Evolutionary conservation across 148 eudicot genomes (phyloP), one percentile per base, ranked within the genome.

Genomic region (Arbutus unedo): DNA sequence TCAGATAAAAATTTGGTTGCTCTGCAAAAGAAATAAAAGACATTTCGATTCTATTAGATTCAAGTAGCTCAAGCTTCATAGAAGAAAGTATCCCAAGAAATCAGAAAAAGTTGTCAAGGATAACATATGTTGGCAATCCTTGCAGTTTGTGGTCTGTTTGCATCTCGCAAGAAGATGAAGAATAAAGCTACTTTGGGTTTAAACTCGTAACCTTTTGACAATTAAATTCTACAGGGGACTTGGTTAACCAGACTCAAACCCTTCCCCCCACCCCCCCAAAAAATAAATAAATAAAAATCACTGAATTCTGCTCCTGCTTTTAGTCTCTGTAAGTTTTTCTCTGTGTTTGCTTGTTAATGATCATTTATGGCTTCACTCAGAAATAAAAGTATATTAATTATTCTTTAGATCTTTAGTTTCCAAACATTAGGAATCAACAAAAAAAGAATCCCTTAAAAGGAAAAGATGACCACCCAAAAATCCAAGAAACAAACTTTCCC

Each of bases 1-100:
- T 90, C 96, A 48, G 86, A 67, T 76, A 96, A 84, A 81, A 90
- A 76, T 83, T 88, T 92, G 76, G 91, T 89, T 79, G 97, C 93
- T 82, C 99, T 96, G 92, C 64, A 81, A 38, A 84, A 76, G 79
- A 80, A 80, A 19, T 59, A 56, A 82, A 77, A 3, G 49, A 64
- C 55, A 79, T 19, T 74, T 21, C 13, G 31, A 77, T 38, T 57
- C 8, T 2, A 8, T 19, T 15, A 60, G 66, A 57, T 59, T 51
- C 53, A 64, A 51, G 60, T 21, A 80, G 21, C 74, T 19, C 54
- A 21, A 47, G 51, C 44, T 10, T 79, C 41, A 55, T 41, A 78
- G 13, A 16, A 8, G 44, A 19, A 43, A 60, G 38, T 31, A 31
- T 41, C 23, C 57, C 23, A 62, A n/a, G 47, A 9, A 44, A 55